Conservation (phyloP, 106 monocot species). For the Dendrobium nobile region DNA sequence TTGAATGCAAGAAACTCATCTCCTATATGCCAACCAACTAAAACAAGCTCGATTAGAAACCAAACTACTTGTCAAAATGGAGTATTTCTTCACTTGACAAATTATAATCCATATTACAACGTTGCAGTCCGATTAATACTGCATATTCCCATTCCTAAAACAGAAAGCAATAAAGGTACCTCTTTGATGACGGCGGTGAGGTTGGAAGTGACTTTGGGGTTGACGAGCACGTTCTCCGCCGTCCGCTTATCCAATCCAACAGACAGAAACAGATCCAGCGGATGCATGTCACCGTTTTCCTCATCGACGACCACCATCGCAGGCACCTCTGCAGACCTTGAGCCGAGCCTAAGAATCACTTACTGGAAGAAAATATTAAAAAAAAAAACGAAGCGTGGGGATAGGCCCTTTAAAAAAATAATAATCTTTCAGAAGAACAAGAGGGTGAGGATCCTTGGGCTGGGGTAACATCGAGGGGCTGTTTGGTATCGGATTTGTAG, state of each 20-base stretch:
- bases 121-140: background rate
- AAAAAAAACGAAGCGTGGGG: background rate
- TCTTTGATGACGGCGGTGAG: slow-evolving; percentile 85
- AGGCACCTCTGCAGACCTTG: background rate
- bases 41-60: background rate
- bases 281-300: slow-evolving; percentile 22
- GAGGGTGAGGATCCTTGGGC: background rate
- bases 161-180: slow-evolving; percentile 20
- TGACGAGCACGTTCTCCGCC: slow-evolving; percentile 82
- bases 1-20: background rate
- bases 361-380: background rate
- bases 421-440: background rate
- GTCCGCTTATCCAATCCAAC: slow-evolving; percentile 79
- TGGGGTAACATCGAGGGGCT: background rate
- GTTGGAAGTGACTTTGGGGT: slow-evolving; percentile 84
- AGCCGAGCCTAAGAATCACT: background rate
- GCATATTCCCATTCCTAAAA: background rate
- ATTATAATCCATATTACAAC: background rate
- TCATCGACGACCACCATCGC: slow-evolving; percentile 12
- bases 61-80: background rate
- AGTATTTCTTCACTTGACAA: background rate
- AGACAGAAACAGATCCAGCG: slow-evolving; percentile 60
- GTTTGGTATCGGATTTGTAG: no score
- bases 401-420: no score
- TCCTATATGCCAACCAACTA: background rate